Conservation (phyloP, 345 rosid species). For the Citrus sinensis region DNA sequence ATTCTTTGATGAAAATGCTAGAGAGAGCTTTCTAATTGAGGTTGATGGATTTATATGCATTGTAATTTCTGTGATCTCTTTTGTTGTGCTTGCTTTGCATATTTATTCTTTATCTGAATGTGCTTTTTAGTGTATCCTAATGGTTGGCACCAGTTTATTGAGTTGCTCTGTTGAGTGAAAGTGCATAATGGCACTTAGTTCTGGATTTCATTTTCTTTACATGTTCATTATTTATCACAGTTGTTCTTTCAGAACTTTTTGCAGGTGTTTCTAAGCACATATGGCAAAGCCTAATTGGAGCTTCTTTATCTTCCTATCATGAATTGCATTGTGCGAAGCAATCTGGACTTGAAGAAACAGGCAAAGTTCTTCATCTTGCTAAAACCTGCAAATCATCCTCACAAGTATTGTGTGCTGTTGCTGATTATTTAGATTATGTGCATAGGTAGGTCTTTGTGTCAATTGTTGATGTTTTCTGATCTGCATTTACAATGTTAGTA, state of each 20-base stretch:
- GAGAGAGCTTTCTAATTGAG: not conserved
- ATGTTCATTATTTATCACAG: conserved; percentile 4
- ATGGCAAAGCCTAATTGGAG: conserved; percentile 77
- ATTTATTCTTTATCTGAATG: not conserved
- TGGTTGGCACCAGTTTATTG: not conserved
- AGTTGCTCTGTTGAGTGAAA: not conserved
- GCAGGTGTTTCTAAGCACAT: conserved; percentile 44
- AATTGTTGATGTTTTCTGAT: not conserved
- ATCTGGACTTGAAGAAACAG: conserved; percentile 35
- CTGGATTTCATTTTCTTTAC: not conserved
- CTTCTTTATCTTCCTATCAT: conserved; percentile 56
- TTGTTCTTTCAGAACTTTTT: conserved; percentile 42
- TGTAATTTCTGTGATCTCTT: not conserved
- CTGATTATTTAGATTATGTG: conserved; percentile 67
- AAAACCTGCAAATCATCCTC: conserved; percentile 58
- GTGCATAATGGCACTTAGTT: not conserved
- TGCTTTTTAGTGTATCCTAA: not conserved
- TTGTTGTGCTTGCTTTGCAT: not conserved
- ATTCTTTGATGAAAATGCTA: not conserved
- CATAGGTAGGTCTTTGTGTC: conserved; percentile 47
- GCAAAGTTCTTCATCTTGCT: conserved; percentile 56
- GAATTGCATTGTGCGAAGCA: conserved; percentile 23
- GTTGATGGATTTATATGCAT: not conserved
- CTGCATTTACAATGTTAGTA: not conserved
- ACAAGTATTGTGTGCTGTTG: conserved; percentile 65